Evolutionary conservation across 2,329 filamentous ascomycete genomes (phyloP).

Genomic region (Colletotrichum cuscutae): DNA sequence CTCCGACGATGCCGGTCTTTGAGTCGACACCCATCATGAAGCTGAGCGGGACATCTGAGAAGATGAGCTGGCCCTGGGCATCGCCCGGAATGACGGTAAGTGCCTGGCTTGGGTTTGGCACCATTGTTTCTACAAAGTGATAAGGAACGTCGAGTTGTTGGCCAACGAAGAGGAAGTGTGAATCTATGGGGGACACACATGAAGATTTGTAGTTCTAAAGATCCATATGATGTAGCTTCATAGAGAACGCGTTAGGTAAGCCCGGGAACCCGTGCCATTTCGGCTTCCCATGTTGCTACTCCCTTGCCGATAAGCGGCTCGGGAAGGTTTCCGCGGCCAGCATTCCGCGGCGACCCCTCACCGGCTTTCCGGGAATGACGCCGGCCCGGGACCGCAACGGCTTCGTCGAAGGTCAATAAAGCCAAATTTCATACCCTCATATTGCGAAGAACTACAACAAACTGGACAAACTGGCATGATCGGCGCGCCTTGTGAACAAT

Average conservation of each 20-base stretch:
- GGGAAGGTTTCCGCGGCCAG: neutral
- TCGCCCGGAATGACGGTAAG: neutral
- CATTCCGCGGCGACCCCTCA: neutral
- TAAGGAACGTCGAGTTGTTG: neutral
- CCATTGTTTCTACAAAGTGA: neutral
- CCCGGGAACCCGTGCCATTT: too few relatives aligned
- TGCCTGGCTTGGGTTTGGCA: too few relatives aligned
- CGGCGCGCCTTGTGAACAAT: neutral
- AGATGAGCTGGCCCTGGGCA: neutral
- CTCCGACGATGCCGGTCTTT: slow-evolving; percentile 52
- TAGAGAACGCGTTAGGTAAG: too few relatives aligned
- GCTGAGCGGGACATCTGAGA: slow-evolving; percentile 43
- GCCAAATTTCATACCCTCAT: too few relatives aligned
- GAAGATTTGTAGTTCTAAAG: neutral
- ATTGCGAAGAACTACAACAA: too few relatives aligned
- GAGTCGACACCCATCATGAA: slow-evolving; percentile 58
- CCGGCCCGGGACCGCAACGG: neutral
- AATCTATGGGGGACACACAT: neutral
- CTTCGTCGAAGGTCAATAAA: too few relatives aligned
- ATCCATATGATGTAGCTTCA: neutral
- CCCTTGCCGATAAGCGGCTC: neutral
- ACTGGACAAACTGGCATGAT: too few relatives aligned
- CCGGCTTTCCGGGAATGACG: neutral
- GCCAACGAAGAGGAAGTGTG: neutral
- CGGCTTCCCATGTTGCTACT: too few relatives aligned